A percentile compares a stretch with the other conserved stretches of the same genome.
Evolutionary conservation across 108 stramenopile genomes (phyloP).

Genomic region (Skeletonema menzelii): DNA sequence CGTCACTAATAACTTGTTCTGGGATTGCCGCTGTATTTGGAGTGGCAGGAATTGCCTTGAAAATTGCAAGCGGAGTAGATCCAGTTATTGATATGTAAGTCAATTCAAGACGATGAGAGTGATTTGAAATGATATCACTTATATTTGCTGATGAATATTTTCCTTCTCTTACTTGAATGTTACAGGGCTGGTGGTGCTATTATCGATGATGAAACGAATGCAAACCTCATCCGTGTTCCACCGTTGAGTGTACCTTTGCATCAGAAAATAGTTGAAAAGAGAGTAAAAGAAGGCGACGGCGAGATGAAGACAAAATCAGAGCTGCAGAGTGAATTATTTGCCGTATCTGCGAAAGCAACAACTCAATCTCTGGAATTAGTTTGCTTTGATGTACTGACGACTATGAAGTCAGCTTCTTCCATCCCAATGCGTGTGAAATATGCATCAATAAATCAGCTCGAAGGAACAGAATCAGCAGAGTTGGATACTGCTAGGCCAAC

Average conservation of each 20-base stretch:
- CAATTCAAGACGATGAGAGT: background rate
- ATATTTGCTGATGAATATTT: background rate
- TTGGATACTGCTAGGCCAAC: constrained; percentile 8
- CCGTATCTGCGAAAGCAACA: constrained; percentile 51
- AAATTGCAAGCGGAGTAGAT: constrained; percentile 64
- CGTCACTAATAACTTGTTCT: constrained; percentile 72
- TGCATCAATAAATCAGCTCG: constrained; percentile 10
- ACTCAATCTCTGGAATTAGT: constrained; percentile 54
- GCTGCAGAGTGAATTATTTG: constrained; percentile 70
- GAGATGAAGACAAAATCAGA: constrained; percentile 49
- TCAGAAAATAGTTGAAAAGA: constrained; percentile 67
- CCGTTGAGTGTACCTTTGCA: constrained; percentile 62
- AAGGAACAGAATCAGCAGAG: constrained; percentile 2
- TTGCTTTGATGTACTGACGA: constrained; percentile 52
- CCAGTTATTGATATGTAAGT: constrained; percentile 70
- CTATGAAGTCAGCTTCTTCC: constrained; percentile 58
- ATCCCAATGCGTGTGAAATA: constrained; percentile 27
- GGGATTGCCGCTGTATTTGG: constrained; percentile 83
- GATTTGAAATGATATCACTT: background rate
- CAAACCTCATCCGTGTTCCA: constrained; percentile 59
- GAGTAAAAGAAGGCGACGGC: constrained; percentile 55
- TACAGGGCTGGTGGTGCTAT: constrained; percentile 65
- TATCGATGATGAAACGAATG: constrained; percentile 30
- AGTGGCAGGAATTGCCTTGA: constrained; percentile 64
- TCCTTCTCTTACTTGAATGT: background rate